Evolutionary conservation across 257 asterid species (phyloP).

Genomic region (Lantana camara): DNA sequence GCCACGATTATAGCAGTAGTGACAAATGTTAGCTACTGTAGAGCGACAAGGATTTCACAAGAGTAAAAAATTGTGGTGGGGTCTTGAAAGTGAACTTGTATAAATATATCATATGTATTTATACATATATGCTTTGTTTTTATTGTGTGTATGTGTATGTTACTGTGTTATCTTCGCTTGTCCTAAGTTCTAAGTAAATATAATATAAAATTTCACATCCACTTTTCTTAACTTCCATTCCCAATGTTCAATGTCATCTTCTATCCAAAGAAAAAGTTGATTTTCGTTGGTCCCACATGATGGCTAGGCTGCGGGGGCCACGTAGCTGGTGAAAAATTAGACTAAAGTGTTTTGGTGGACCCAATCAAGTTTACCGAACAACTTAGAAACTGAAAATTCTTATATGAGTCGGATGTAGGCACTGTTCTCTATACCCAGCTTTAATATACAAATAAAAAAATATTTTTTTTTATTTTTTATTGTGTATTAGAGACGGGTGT

Average conservation of each 20-base stretch:
- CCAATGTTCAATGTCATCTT: conserved; percentile 21
- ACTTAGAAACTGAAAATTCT: no score
- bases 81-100: neutral
- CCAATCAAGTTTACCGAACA: no score
- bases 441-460: no score
- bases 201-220: conserved; percentile 23
- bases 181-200: neutral
- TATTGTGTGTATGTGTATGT: neutral
- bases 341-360: no score
- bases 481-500: no score
- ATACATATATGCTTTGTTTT: neutral
- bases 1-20: no score
- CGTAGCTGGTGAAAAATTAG: neutral
- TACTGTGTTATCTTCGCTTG: neutral
- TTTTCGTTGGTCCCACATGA: conserved; percentile 2
- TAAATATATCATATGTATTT: neutral
- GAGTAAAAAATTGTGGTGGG: no score
- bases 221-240: conserved; percentile 22
- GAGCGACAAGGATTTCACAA: no score
- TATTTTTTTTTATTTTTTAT: no score
- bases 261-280: neutral
- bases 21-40: no score
- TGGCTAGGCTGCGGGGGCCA: neutral
- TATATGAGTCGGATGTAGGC: no score
- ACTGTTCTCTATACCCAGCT: no score